A percentile compares a stretch with the other conserved stretches of the same genome.
Conservation (phyloP, 1,139 yeast species). For the Yamadazyma triangularis region DNA sequence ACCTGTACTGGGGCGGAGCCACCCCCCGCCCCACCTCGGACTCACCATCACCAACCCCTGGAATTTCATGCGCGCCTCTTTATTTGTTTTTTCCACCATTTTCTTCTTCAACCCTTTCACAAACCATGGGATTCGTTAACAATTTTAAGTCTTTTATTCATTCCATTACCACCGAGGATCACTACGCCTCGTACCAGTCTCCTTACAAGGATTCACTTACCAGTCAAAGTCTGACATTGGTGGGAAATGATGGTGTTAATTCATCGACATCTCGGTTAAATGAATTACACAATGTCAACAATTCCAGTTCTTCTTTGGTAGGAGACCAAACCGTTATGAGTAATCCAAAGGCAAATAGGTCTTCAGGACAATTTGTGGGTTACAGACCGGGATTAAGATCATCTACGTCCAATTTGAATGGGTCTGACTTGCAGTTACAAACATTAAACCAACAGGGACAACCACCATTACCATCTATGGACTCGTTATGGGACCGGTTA, state of each 20-base stretch:
- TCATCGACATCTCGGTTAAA: slow-evolving; percentile 29
- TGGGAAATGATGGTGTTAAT: slow-evolving; percentile 16
- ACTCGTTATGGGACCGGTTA: slow-evolving; percentile 69
- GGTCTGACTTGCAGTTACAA: slow-evolving; percentile 38
- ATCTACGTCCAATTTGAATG: slow-evolving; percentile 22
- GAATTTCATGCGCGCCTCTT: no score
- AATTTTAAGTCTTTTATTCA: slow-evolving; percentile 50
- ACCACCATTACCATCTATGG: slow-evolving; percentile 70
- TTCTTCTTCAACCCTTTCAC: no score
- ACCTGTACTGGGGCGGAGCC: no score
- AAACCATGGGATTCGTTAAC: slow-evolving; percentile 47
- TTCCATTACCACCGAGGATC: slow-evolving; percentile 60
- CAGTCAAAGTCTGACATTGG: slow-evolving; percentile 15
- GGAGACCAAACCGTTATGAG: slow-evolving; percentile 10
- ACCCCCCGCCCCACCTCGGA: no score
- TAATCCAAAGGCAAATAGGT: slow-evolving; percentile 9
- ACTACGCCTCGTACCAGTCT: slow-evolving; percentile 56
- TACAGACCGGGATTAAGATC: slow-evolving; percentile 41
- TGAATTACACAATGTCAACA: slow-evolving; percentile 29
- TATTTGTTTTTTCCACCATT: no score
- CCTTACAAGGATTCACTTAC: slow-evolving; percentile 34
- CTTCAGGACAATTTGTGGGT: slow-evolving; percentile 23
- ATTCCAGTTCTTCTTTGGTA: slow-evolving; percentile 23
- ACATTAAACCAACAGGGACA: slow-evolving; percentile 46
- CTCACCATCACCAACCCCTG: no score